A percentile compares a stretch with the other conserved stretches of the same genome.
These are phyloP conservation scores for Suhomyces kilbournensis DNA, from an alignment of 805 yeast genomes.

Conservation along the genomic window DNA sequence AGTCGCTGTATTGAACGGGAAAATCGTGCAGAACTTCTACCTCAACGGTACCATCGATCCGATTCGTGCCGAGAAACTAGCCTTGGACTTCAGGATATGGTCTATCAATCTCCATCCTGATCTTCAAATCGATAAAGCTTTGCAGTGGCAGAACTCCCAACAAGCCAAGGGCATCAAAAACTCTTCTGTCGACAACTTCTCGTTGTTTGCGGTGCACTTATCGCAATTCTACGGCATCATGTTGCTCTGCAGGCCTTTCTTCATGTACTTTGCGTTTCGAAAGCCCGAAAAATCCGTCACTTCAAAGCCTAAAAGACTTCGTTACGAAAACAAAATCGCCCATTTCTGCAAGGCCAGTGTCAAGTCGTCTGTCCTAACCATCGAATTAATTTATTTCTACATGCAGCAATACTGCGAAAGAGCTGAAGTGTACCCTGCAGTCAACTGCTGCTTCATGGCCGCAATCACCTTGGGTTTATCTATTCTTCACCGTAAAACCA, in stretches of 20 bases:
- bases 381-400: constrained; percentile 28
- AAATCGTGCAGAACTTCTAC: constrained; percentile 30
- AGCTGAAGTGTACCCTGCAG: constrained; percentile 31
- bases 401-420: constrained; percentile 28
- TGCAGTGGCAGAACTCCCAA: constrained; percentile 6
- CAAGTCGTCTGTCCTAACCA: constrained; percentile 33
- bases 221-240: constrained; percentile 35
- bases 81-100: constrained; percentile 35
- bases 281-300: background rate
- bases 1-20: constrained; percentile 27
- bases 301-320: constrained; percentile 8
- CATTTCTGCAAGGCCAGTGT: constrained; percentile 35
- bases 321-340: constrained; percentile 11
- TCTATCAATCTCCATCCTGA: constrained; percentile 29
- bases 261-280: constrained; percentile 26
- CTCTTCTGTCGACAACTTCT: constrained; percentile 12
- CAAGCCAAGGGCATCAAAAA: background rate
- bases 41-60: constrained; percentile 27
- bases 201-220: constrained; percentile 31
- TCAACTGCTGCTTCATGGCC: constrained; percentile 33
- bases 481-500: constrained; percentile 18
- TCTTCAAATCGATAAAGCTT: constrained; percentile 22
- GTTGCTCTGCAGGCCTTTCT: constrained; percentile 41
- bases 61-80: constrained; percentile 29
- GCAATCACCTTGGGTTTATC: constrained; percentile 34